A percentile compares a stretch with the other conserved stretches of the same genome.
Conservation (phyloP, 495 filamentous ascomycete genomes). For the Annulohypoxylon maeteangense region DNA sequence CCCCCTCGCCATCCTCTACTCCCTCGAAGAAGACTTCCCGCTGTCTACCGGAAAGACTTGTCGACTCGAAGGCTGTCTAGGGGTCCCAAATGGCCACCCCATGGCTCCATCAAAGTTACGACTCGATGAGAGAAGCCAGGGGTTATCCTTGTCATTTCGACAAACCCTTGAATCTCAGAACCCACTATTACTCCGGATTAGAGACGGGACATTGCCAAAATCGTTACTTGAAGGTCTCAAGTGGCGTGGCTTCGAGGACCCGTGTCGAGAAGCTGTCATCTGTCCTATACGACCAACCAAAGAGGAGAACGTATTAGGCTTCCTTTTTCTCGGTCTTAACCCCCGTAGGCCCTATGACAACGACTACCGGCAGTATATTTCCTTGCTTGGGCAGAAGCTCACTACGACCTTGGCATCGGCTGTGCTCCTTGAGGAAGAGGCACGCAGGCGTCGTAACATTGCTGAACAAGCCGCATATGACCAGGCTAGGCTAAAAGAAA, state of each 20-base stretch:
- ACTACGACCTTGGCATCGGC: slow-evolving; percentile 76
- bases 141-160: slow-evolving; percentile 70
- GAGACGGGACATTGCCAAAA: slow-evolving; percentile 66
- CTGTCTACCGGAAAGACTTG: slow-evolving; percentile 67
- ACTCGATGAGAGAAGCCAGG: slow-evolving; percentile 67
- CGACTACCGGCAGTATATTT: slow-evolving; percentile 75
- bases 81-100: slow-evolving; percentile 70
- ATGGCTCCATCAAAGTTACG: slow-evolving; percentile 65
- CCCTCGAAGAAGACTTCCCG: slow-evolving; percentile 65
- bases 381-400: slow-evolving; percentile 73
- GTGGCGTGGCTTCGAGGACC: slow-evolving; percentile 72
- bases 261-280: slow-evolving; percentile 71
- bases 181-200: slow-evolving; percentile 66
- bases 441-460: slow-evolving; percentile 71
- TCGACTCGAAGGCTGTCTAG: slow-evolving; percentile 66
- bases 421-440: slow-evolving; percentile 78
- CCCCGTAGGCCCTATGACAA: slow-evolving; percentile 74
- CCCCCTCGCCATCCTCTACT: slow-evolving; percentile 72
- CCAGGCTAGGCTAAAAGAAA: slow-evolving; percentile 71
- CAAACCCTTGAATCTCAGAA: slow-evolving; percentile 67
- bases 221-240: slow-evolving; percentile 67
- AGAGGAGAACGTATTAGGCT: slow-evolving; percentile 68
- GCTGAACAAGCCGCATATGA: slow-evolving; percentile 73
- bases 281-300: slow-evolving; percentile 77
- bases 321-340: slow-evolving; percentile 74